Evolutionary conservation across 1,284 basidiomycete species (phyloP).

Genomic region (Fomitopsis palustris): DNA sequence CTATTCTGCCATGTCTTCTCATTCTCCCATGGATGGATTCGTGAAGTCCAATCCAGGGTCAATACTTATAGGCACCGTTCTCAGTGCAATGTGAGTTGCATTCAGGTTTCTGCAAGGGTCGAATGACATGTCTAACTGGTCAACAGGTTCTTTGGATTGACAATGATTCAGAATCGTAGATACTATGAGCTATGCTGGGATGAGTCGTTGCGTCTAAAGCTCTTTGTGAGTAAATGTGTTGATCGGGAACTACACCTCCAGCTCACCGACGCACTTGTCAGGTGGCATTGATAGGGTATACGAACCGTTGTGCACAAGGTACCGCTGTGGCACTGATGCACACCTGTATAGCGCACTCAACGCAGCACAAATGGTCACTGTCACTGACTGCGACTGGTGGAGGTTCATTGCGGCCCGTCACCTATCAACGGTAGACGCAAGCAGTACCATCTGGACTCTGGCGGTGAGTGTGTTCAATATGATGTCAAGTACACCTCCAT

Average conservation of each 20-base stretch:
- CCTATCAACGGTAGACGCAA: background rate
- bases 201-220: background rate
- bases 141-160: background rate
- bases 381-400: background rate
- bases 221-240: background rate
- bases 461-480: background rate
- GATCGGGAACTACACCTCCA: background rate
- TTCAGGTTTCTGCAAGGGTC: too few relatives aligned
- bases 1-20: background rate
- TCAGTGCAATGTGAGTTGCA: too few relatives aligned
- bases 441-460: background rate
- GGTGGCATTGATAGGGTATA: background rate
- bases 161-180: background rate
- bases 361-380: background rate
- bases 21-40: background rate
- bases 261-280: background rate
- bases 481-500: background rate
- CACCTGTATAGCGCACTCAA: background rate
- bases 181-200: background rate
- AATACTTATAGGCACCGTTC: background rate
- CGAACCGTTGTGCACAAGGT: background rate
- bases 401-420: background rate
- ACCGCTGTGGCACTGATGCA: background rate
- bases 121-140: background rate
- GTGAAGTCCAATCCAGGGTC: background rate